Evolutionary conservation across 129 eudicot genomes (phyloP), one percentile per base, ranked within the genome.

Genomic region (Lactuca sativa): DNA sequence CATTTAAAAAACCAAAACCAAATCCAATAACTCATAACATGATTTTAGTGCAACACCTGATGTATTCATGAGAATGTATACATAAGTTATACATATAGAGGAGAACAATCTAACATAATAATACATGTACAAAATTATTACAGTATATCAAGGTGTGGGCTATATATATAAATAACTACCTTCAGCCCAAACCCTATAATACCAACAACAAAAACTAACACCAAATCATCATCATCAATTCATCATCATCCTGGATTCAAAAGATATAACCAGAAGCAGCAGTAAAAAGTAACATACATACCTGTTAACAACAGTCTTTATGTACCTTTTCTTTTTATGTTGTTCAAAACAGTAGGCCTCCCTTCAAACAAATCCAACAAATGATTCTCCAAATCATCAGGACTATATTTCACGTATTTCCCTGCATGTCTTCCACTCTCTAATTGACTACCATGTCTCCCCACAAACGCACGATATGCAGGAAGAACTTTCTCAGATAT

Each of bases 401-500:
- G 79, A 55, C 78, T 81, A 61, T 86, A 89, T 66, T 93, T 93
- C 7, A 93, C 89, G 69, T 93, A 93, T 63, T 82, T 89, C 70
- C 98, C 95, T 18, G 92, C 87, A 78, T 93, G 79, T 66, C 90
- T 89, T 58, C 95, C 92, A 74, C 90, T 87, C 55, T 93, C 98
- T 14, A 93, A 63, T 17, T 93, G 97, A 82, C 89, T 78, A 38
- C 98, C 97, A 66, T 86, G 87, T 62, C 98, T 75, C 25, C 98
- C 98, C 68, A 86, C 70, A 66, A 89, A 93, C 6, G 98, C 79
- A 10, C 98, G 86, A 64, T 93, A 93, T 5, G 97, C 98, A 8
- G 98, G 98, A 66, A 93, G 79, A 15, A 87, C 90, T 72, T 85
- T 93, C 54, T 89, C 97, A 11, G 98, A 93, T 74, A 93, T 89